Evolutionary conservation across 768 basidiomycete genomes (phyloP).

Genomic region (Mycena galopus): DNA sequence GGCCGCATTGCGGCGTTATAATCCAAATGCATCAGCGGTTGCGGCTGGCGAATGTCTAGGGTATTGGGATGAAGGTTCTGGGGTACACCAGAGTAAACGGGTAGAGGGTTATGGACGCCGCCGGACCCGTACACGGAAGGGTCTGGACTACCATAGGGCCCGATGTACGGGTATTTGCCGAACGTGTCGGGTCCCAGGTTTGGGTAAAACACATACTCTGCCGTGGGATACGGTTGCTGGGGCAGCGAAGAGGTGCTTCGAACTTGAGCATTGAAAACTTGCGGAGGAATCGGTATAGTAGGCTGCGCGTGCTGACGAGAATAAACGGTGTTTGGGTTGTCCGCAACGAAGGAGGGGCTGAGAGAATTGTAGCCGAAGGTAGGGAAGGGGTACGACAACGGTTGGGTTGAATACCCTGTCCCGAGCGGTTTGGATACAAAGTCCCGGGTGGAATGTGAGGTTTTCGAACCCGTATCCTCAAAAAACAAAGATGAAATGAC

Average conservation of each 20-base stretch:
- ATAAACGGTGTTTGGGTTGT: slow-evolving; percentile 57
- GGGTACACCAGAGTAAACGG: slow-evolving; percentile 63
- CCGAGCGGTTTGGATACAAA: slow-evolving; percentile 54
- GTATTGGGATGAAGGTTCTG: slow-evolving; percentile 59
- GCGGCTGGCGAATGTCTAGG: slow-evolving; percentile 58
- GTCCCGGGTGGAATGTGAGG: slow-evolving; percentile 64
- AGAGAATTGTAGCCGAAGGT: slow-evolving; percentile 48
- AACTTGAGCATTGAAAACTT: slow-evolving; percentile 46
- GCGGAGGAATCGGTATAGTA: slow-evolving; percentile 47
- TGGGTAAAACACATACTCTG: slow-evolving; percentile 70
- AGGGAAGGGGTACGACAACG: slow-evolving; percentile 32
- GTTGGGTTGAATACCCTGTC: slow-evolving; percentile 43
- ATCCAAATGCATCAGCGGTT: slow-evolving; percentile 71
- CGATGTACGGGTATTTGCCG: slow-evolving; percentile 70
- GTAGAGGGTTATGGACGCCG: slow-evolving; percentile 57
- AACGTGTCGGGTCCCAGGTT: slow-evolving; percentile 64
- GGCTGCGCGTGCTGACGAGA: slow-evolving; percentile 54
- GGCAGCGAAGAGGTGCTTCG: slow-evolving; percentile 58
- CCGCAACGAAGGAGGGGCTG: slow-evolving; percentile 54
- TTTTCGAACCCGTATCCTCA: slow-evolving; percentile 61
- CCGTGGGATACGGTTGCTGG: slow-evolving; percentile 62
- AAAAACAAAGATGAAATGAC: slow-evolving; percentile 40
- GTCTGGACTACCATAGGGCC: slow-evolving; percentile 58
- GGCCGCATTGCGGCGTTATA: slow-evolving; percentile 63
- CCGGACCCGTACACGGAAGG: slow-evolving; percentile 65